Conservation (phyloP, 345 rosid genomes). For the Bruguiera sexangula region DNA sequence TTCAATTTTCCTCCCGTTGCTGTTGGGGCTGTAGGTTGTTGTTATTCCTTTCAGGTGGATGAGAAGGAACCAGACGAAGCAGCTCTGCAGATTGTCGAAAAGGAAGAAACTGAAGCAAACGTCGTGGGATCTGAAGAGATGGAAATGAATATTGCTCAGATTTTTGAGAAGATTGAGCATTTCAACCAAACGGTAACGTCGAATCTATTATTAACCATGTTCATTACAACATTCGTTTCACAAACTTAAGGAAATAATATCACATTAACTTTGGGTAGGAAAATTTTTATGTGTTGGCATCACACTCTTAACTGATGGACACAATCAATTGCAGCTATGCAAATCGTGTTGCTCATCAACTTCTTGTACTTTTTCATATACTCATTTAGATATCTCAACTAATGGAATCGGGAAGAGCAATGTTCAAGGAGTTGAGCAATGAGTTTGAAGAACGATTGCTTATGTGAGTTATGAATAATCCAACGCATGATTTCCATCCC, state of each 20-base stretch:
- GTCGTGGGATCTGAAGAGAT: constrained; percentile 71
- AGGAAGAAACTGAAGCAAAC: constrained; percentile 50
- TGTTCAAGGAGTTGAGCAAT: constrained; percentile 73
- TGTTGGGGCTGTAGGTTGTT: not conserved
- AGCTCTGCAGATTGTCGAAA: constrained; percentile 36
- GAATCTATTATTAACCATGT: not conserved
- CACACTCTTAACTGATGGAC: not conserved
- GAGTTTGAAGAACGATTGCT: constrained; percentile 75
- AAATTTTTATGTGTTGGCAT: not conserved
- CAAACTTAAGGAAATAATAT: too few species aligned
- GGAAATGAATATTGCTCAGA: constrained; percentile 54
- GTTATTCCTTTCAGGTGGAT: constrained; percentile 36
- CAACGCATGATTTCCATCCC: not conserved
- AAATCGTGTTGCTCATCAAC: not conserved
- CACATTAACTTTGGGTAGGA: not conserved
- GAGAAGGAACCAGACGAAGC: constrained; percentile 43
- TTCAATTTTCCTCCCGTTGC: not conserved
- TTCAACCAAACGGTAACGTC: constrained; percentile 66
- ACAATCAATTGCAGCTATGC: not conserved
- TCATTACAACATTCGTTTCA: too few species aligned
- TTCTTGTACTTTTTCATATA: not conserved
- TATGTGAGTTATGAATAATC: constrained; percentile 38
- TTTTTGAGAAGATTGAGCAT: constrained; percentile 70
- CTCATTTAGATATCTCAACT: constrained; percentile 64
- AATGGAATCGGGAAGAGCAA: constrained; percentile 67